Percentiles rank a stretch among this genome's conserved stretches.
Conservation (phyloP, 768 basidiomycete species). For the Pisolithus tinctorius region DNA sequence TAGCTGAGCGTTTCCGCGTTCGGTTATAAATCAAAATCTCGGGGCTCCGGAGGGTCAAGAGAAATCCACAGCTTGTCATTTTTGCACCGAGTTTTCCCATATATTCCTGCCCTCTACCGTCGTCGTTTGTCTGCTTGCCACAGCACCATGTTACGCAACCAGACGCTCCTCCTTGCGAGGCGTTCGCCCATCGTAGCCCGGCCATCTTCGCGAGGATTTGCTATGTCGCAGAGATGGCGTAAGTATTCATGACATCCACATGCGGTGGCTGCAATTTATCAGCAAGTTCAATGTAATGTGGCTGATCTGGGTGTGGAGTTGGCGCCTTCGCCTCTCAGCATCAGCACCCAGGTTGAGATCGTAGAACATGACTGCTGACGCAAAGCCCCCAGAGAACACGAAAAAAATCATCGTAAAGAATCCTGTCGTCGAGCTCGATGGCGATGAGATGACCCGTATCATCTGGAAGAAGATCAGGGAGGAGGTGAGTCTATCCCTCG, state of each 20-base stretch:
- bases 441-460: slow-evolving; percentile 98
- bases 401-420: slow-evolving; percentile 75
- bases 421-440: slow-evolving; percentile 92
- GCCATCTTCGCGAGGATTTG: slow-evolving; percentile 21
- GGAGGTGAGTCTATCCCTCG: slow-evolving; percentile 51
- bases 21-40: too few relatives aligned
- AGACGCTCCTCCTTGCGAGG: slow-evolving; percentile 18
- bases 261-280: neutral
- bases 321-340: too few relatives aligned
- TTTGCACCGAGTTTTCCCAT: neutral
- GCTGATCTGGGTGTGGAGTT: neutral
- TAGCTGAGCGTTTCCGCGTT: too few relatives aligned
- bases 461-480: slow-evolving; percentile 98
- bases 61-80: neutral
- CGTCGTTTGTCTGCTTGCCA: neutral
- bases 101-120: neutral
- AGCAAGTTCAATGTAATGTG: neutral
- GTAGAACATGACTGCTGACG: slow-evolving; percentile 1
- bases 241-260: slow-evolving; percentile 9
- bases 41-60: too few relatives aligned
- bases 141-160: slow-evolving; percentile 12
- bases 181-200: slow-evolving; percentile 18
- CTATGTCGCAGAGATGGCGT: slow-evolving; percentile 23
- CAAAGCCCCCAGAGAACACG: slow-evolving; percentile 15
- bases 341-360: neutral